Base-by-base conservation (phyloP, 768 basidiomycete genomes). In the Pisolithus microcarpus region DNA sequence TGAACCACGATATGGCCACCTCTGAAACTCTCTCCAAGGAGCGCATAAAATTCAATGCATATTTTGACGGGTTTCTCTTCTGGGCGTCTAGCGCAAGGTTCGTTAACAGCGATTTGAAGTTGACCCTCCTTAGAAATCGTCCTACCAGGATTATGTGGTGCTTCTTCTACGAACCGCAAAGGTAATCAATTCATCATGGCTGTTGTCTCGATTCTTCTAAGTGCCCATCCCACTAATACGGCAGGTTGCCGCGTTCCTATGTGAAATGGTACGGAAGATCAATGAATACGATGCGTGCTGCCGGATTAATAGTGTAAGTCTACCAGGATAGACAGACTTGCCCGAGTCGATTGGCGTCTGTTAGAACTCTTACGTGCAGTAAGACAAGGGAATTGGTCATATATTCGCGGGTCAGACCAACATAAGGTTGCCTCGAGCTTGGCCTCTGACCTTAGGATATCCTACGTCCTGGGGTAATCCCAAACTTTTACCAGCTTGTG, bases 131-230 rank as follows among this genome's bases (percentile, higher is more conserved):
- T 31, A 34, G 34, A 13, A 2, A 46, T 47, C 30, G 37, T 49
- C 24, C 19, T 39, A 61, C 34, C 34, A 90, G 88, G 60, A 88
- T 90, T 49, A 89, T 90, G 86, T 90, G 88, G 88, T 89, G 87
- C 58, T 91, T 86, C 65, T 83, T 87, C 62, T 90, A 91, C 58
- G 73, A 83, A 59, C 86, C 87, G 4, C 71, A 78, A 55, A 79
- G 84, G 85, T 87, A 60, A 45, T 58, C 55, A 15, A 26, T 19
- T 34, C 36, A 6, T 42, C 26, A 10, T 7, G 38, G 38, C 31
- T 15, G 24, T 16, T 15, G 18, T 9, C 7, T 0, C 37, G n/a
- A 18, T 34, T 30, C 18, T 49, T 48, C 50, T 54, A 45, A 53
- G 49, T 42, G 9, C 23, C 26, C 38, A 11, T 47, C 28, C 23